Percentiles rank a stretch among this genome's conserved stretches.
These are phyloP conservation scores for Cordia subcordata DNA, from an alignment of 257 asterid genomes.

Conservation along the genomic window DNA sequence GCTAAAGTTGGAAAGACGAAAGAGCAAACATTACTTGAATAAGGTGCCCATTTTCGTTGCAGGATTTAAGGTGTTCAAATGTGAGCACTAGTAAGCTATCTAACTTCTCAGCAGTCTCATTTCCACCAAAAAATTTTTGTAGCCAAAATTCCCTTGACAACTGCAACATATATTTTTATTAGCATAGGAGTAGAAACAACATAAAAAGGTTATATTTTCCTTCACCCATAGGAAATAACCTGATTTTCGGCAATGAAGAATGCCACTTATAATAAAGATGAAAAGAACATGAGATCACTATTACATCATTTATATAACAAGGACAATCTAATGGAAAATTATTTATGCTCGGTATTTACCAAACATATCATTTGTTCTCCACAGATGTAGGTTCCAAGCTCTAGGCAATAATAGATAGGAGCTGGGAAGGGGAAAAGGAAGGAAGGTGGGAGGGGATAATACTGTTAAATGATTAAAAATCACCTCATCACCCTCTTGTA, in stretches of 20 bases:
- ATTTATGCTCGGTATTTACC: too few relatives aligned
- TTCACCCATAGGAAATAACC: too few relatives aligned
- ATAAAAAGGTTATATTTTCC: neutral
- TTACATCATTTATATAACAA: too few relatives aligned
- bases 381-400: too few relatives aligned
- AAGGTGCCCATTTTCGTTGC: constrained; percentile 55
- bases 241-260: too few relatives aligned
- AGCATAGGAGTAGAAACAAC: constrained; percentile 2
- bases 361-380: too few relatives aligned
- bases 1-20: constrained; percentile 4
- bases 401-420: too few relatives aligned
- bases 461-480: neutral
- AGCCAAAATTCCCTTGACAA: constrained; percentile 47
- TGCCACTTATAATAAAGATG: too few relatives aligned
- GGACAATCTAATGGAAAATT: too few relatives aligned
- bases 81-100: constrained; percentile 82
- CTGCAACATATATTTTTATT: constrained; percentile 38
- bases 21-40: constrained; percentile 38
- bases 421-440: too few relatives aligned
- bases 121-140: constrained; percentile 50
- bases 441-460: too few relatives aligned
- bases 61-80: constrained; percentile 64
- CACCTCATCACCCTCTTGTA: constrained; percentile 56
- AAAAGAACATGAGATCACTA: too few relatives aligned
- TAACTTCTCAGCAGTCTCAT: constrained; percentile 52